phyloP scores from a whole-genome alignment of 768 basidiomycete genomes.

The Hygrocybe coccinea region DNA sequence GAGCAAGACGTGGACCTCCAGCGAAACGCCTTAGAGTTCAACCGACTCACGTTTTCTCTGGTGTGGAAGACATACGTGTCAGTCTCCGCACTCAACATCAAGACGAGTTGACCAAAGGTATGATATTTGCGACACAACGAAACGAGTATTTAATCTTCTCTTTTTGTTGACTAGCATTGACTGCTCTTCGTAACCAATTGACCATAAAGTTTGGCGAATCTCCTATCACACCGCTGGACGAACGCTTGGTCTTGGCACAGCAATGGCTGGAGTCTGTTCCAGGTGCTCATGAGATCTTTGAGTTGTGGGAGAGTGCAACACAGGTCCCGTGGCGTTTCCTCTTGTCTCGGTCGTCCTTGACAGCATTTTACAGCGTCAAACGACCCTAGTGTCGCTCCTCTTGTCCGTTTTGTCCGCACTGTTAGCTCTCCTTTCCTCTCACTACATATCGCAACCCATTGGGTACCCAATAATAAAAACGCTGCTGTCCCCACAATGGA shows the following conservation, averaged over 20 bases:
- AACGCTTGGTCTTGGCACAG: conserved; percentile 53
- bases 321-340: conserved; percentile 33
- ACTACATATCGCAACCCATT: conserved; percentile 61
- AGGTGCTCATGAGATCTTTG: conserved; percentile 57
- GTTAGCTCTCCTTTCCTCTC: conserved; percentile 58
- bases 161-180: conserved; percentile 35
- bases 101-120: conserved; percentile 39
- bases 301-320: conserved; percentile 52
- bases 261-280: conserved; percentile 58
- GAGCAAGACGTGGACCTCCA: background rate
- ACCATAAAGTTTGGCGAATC: conserved; percentile 47
- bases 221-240: conserved; percentile 49
- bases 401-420: conserved; percentile 54
- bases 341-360: conserved; percentile 2
- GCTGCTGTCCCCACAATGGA: conserved; percentile 52
- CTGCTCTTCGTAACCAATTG: conserved; percentile 59
- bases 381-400: conserved; percentile 39
- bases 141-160: background rate
- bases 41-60: background rate
- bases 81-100: conserved; percentile 5
- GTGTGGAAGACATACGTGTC: conserved; percentile 1
- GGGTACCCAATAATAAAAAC: conserved; percentile 61
- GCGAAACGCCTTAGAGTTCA: background rate
- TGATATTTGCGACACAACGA: background rate
- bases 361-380: conserved; percentile 36